Evolutionary conservation across 352 stramenopile species (phyloP), one percentile per base, ranked within the genome.

Genomic region (Globisporangium orthogonon): DNA sequence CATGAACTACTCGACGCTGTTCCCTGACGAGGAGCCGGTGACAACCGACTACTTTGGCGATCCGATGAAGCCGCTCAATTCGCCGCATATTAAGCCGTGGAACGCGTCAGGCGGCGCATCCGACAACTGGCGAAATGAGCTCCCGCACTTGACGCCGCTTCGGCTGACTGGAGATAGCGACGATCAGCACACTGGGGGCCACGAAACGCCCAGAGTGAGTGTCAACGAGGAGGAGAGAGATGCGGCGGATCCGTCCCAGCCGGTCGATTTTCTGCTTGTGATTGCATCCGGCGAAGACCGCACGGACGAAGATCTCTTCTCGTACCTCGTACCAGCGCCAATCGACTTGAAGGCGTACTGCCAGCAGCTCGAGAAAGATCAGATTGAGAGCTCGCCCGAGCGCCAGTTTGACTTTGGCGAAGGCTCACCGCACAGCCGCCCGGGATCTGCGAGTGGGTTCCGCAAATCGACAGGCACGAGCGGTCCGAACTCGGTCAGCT

Each of bases 341-440:
- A 89, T 94, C 43, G 84, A 94, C 62, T 56, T 94, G 33, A 80
- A 90, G 43, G 84, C 77, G 23, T 94, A 92, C 58, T 91, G 78
- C 30, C 63, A 63, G 7, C 78, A 94, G 52, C 63, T 91, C 3
- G 82, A 92, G 31, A 87, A 87, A 31, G 84, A 91, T 15, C 69
- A 85, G 53, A 63, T 78, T 14, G 67, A 69, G 6, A 51, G 67
- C 46, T 46, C 63, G 31, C 63, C 68, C 13, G 60, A 64, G 40
- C 54, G 41, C 56, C 53, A 54, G 55, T 35, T 41, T 30, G 23
- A 66, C 29, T 53, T 62, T 30, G 37, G 37, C 2, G n/a, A 23
- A 30, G 31, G 54, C 13, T 43, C 54, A 2, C 23, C 56, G 46
- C 53, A 65, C 4, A 6, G 35, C 40, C 17, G 43, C 5, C 37